phyloP scores from a whole-genome alignment of 2,329 filamentous ascomycete genomes.

The Thelonectria rubi region DNA sequence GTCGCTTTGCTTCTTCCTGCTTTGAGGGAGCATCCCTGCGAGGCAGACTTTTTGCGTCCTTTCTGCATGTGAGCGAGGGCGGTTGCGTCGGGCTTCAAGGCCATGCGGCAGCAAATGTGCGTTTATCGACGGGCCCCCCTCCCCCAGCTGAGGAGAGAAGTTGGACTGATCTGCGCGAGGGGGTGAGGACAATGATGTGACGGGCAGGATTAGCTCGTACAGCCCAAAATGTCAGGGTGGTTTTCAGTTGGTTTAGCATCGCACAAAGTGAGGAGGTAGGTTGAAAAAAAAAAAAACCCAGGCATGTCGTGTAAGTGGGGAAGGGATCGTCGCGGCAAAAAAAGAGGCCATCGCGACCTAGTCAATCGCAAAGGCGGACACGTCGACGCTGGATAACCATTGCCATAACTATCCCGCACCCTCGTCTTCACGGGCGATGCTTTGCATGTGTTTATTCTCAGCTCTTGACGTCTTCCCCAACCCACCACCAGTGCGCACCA shows the following conservation, averaged over 20 bases:
- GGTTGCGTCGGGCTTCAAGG: slow-evolving; percentile 26
- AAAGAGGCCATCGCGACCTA: neutral
- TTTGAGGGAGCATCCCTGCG: too few relatives aligned
- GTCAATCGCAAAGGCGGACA: neutral
- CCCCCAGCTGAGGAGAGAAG: too few relatives aligned
- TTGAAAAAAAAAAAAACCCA: neutral
- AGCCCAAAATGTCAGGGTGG: too few relatives aligned
- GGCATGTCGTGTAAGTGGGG: neutral
- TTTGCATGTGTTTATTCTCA: neutral
- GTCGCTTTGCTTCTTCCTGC: neutral
- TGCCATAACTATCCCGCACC: neutral
- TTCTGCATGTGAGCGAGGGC: neutral
- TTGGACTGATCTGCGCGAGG: too few relatives aligned
- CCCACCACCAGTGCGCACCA: slow-evolving; percentile 27
- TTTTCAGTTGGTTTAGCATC: too few relatives aligned
- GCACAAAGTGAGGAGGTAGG: slow-evolving; percentile 2
- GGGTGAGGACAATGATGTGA: neutral
- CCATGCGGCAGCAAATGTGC: too few relatives aligned
- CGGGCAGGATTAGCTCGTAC: too few relatives aligned
- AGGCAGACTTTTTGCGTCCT: too few relatives aligned
- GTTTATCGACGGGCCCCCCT: too few relatives aligned
- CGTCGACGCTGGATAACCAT: neutral
- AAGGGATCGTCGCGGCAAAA: neutral
- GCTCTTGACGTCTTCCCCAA: slow-evolving; percentile 33
- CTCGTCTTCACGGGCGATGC: neutral